Conservation (phyloP, 768 basidiomycete species). For the Termitomyces sp. region DNA sequence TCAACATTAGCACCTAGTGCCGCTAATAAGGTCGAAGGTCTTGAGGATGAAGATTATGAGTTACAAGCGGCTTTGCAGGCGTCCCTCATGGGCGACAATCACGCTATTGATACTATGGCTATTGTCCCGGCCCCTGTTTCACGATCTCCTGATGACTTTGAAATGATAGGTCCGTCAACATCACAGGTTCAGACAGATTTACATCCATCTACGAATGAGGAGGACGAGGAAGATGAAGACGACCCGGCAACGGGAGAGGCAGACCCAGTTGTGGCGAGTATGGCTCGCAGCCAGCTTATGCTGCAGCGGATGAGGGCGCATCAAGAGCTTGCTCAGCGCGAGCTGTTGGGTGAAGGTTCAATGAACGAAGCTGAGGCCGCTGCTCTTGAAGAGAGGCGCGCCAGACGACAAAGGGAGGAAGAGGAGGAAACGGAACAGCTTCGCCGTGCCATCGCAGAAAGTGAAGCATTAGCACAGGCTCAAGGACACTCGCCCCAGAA, state of each 20-base stretch:
- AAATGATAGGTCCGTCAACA: slow-evolving; percentile 5
- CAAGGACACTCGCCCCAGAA: slow-evolving; percentile 18
- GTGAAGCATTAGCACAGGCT: slow-evolving; percentile 39
- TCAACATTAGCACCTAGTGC: slow-evolving; percentile 8
- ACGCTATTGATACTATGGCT: slow-evolving; percentile 8
- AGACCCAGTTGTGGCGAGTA: slow-evolving; percentile 65
- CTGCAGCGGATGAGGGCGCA: slow-evolving; percentile 62
- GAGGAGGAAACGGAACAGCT: slow-evolving; percentile 60
- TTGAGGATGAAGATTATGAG: slow-evolving; percentile 85
- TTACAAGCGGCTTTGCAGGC: slow-evolving; percentile 87
- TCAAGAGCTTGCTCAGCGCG: slow-evolving; percentile 65
- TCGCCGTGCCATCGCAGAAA: slow-evolving; percentile 58
- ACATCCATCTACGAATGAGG: slow-evolving; percentile 9
- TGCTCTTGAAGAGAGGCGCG: slow-evolving; percentile 29
- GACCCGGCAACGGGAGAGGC: not conserved
- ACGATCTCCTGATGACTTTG: slow-evolving; percentile 18
- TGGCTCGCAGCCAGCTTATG: slow-evolving; percentile 57
- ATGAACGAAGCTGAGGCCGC: slow-evolving; percentile 24
- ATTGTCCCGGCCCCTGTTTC: slow-evolving; percentile 22
- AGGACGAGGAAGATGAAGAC: not conserved
- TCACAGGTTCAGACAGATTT: slow-evolving; percentile 16
- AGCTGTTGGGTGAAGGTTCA: slow-evolving; percentile 43
- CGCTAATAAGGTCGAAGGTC: slow-evolving; percentile 26
- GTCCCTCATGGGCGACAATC: slow-evolving; percentile 45
- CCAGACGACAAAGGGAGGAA: slow-evolving; percentile 27